These are phyloP conservation scores for Limonium bicolor DNA, from an alignment of 148 eudicot species.

Conservation along the genomic window DNA sequence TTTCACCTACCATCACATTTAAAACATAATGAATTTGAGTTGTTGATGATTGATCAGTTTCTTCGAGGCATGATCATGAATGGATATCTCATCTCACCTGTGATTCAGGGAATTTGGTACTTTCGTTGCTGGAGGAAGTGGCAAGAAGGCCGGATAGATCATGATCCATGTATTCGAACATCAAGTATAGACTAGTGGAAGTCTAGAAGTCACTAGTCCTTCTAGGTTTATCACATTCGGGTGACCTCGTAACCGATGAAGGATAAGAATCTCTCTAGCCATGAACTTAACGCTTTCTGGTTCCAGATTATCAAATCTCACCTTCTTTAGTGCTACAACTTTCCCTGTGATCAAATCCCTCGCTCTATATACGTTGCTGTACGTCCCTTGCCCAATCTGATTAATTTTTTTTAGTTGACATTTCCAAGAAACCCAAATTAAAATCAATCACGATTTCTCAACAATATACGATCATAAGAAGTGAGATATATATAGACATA, in stretches of 20 bases:
- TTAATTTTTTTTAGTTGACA: neutral
- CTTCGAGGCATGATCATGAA: neutral
- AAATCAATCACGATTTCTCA: neutral
- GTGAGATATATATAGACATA: neutral
- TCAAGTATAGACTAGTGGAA: conserved; percentile 89
- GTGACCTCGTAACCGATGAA: conserved; percentile 63
- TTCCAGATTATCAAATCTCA: conserved; percentile 84
- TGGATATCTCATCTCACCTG: conserved; percentile 46
- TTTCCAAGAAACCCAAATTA: neutral
- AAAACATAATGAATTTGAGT: neutral
- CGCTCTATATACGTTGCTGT: conserved; percentile 98
- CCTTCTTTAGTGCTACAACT: conserved; percentile 94
- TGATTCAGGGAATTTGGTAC: conserved; percentile 60
- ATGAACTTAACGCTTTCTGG: conserved; percentile 87
- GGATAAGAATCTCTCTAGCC: conserved; percentile 89
- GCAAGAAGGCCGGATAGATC: conserved; percentile 93
- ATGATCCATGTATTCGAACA: conserved; percentile 97
- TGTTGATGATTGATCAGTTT: neutral
- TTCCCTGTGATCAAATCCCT: conserved; percentile 89
- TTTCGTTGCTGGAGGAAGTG: conserved; percentile 39
- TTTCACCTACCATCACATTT: conserved; percentile 40
- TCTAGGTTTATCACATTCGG: conserved; percentile 96
- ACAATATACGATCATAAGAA: neutral
- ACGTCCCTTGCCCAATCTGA: conserved; percentile 99
- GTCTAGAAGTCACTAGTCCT: conserved; percentile 95